phyloP scores from a whole-genome alignment of 495 filamentous ascomycete genomes.

The Evansstolkia leycettana region DNA sequence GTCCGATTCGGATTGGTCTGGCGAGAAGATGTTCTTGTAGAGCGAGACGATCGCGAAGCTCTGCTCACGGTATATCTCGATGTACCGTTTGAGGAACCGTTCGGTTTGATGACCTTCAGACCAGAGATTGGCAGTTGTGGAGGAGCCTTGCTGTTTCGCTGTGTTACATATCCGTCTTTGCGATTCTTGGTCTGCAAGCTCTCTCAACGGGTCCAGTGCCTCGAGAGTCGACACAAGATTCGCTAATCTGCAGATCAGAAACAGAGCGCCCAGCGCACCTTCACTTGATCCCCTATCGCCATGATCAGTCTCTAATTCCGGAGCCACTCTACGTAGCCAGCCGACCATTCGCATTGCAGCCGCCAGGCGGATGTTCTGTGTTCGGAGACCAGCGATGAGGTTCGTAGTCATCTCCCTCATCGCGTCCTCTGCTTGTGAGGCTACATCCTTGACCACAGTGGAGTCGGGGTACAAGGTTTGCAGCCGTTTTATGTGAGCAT shows the following conservation, averaged over 20 bases:
- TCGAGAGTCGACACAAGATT: conserved; percentile 70
- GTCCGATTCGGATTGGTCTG: conserved; percentile 28
- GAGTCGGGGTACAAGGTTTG: conserved; percentile 74
- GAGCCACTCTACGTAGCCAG: conserved; percentile 79
- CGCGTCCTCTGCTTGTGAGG: conserved; percentile 67
- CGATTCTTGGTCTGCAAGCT: conserved; percentile 83
- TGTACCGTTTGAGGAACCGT: conserved; percentile 84
- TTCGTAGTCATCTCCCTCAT: conserved; percentile 85
- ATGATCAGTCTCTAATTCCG: conserved; percentile 51
- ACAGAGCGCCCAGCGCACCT: conserved; percentile 65
- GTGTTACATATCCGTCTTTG: conserved; percentile 20
- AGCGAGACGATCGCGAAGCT: conserved; percentile 90
- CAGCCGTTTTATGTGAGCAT: conserved; percentile 85
- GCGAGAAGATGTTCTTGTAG: conserved; percentile 79
- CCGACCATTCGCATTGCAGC: conserved; percentile 85
- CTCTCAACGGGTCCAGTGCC: conserved; percentile 74
- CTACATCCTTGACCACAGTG: conserved; percentile 57
- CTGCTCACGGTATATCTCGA: conserved; percentile 97
- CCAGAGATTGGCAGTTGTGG: conserved; percentile 33
- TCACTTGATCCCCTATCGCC: conserved; percentile 28
- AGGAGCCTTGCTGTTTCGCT: conserved; percentile 12
- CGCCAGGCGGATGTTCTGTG: conserved; percentile 73
- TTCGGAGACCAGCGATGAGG: conserved; percentile 65
- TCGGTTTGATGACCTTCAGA: conserved; percentile 84
- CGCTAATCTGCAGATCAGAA: conserved; percentile 74